A percentile compares a stretch with the other conserved stretches of the same genome.
These are phyloP conservation scores for Mycena floridula DNA, from an alignment of 768 basidiomycete species.

Conservation along the genomic window DNA sequence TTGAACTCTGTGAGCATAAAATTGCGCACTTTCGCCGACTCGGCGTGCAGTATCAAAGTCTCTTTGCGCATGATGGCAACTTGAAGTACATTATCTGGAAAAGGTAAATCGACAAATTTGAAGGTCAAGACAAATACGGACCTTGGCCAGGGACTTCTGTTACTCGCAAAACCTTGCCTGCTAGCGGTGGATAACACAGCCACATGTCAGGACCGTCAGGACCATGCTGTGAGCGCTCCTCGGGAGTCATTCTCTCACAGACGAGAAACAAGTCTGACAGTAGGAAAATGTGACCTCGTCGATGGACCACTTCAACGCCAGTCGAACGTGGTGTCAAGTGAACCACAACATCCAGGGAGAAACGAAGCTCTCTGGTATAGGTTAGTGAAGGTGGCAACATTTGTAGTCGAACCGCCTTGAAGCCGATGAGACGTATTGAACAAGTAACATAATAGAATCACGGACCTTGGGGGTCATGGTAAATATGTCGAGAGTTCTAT, in stretches of 20 bases:
- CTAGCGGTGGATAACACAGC: slow-evolving; percentile 90
- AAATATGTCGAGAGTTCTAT: slow-evolving; percentile 86
- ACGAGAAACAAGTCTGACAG: slow-evolving; percentile 91
- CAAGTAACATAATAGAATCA: slow-evolving; percentile 5
- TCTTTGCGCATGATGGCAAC: slow-evolving; percentile 89
- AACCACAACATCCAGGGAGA: slow-evolving; percentile 66
- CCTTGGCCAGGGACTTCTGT: slow-evolving; percentile 57
- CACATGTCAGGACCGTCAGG: slow-evolving; percentile 76
- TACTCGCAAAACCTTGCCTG: slow-evolving; percentile 86
- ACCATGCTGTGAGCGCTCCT: slow-evolving; percentile 47
- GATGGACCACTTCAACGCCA: slow-evolving; percentile 68
- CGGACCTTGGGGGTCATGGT: slow-evolving; percentile 88
- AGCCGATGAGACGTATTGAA: slow-evolving; percentile 3
- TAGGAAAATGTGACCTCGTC: slow-evolving; percentile 76
- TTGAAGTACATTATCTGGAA: slow-evolving; percentile 62
- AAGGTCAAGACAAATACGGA: slow-evolving; percentile 22
- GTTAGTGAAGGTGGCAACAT: slow-evolving; percentile 76
- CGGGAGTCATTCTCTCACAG: slow-evolving; percentile 74
- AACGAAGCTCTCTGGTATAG: slow-evolving; percentile 72
- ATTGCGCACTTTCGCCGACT: slow-evolving; percentile 54
- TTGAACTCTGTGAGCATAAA: slow-evolving; percentile 62
- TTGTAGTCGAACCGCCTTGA: slow-evolving; percentile 83
- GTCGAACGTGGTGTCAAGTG: slow-evolving; percentile 74
- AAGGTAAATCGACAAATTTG: slow-evolving; percentile 4
- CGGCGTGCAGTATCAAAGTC: slow-evolving; percentile 58